Base-by-base conservation (phyloP, 305 asterid genomes). In the Rubia tinctorum region DNA sequence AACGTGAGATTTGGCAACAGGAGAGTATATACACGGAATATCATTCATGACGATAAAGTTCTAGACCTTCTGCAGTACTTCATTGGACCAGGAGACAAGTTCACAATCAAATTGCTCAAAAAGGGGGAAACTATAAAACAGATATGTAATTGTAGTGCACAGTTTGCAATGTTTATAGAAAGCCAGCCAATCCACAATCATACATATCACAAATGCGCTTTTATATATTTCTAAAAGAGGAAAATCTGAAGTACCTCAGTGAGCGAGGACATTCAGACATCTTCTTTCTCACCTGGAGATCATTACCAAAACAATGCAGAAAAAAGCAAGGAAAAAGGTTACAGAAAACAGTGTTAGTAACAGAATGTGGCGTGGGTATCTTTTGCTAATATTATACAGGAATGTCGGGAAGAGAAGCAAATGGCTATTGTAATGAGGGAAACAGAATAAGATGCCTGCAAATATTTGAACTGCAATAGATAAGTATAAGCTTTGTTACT, bases 191-290 rank as follows among this genome's bases (percentile, higher is more conserved):
- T 18, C 40, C 17, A 6, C 17, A 69, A n/a, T n/a, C 12, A 51
- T n/a, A 37, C 34, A 37, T 68, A 69, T 49, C 44, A 49, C 22
- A 8, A 68, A 27, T 47, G 55, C 15, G n/a, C 25, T 56, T 71
- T 23, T 65, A 45, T 4, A 67, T 37, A 2, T 7, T 6, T 13
- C 45, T 56, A 22, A 49, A 73, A 69, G 71, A 63, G 68, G 66
- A 71, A 55, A 76, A 45, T 7, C 66, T 80, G 76, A 71, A 77
- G 70, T 80, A 94, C 99, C 99, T 90, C 55, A 79, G 90, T 68
- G 80, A 10, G 75, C 97, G 99, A 60, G 92, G 96, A 74, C 90
- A 86, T 83, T 89, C 98, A 49, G 97, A 84, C 90, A 95, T 92
- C 83, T 89, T 92, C 89, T 77, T 89, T 79, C 97, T 88, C 30